Evolutionary conservation across 306 rosid genomes (phyloP).

Genomic region (Chamaecrista fasciculata): DNA sequence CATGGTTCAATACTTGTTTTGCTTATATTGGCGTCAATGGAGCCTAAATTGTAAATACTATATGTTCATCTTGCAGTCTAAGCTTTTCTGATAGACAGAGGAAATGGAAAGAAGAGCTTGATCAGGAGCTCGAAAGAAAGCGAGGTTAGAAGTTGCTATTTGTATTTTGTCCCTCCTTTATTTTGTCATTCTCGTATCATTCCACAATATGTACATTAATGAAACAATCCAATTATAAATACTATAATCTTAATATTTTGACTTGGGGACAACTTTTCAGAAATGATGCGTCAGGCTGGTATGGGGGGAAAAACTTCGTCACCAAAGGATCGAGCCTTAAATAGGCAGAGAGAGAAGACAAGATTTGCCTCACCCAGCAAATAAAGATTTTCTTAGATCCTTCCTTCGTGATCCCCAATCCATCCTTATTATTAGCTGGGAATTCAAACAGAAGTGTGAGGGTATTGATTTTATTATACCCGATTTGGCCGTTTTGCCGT

Average conservation of each 20-base stretch:
- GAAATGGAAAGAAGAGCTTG: conserved; percentile 99
- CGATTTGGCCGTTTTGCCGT: conserved; percentile 29
- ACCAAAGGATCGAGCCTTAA: conserved; percentile 77
- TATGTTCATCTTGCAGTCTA: conserved; percentile 47
- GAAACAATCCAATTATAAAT: no score
- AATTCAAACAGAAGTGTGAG: conserved; percentile 30
- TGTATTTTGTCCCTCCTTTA: background rate
- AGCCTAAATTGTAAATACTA: conserved; percentile 19
- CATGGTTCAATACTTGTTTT: conserved; percentile 22
- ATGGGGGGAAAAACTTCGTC: conserved; percentile 80
- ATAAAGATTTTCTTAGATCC: conserved; percentile 32
- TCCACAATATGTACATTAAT: no score
- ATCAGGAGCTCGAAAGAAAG: conserved; percentile 92
- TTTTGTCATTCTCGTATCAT: no score
- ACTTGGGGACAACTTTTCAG: conserved; percentile 44
- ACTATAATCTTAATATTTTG: conserved; percentile 4
- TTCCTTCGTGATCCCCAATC: conserved; percentile 15
- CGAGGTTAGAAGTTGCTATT: conserved; percentile 61
- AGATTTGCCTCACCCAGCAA: conserved; percentile 91
- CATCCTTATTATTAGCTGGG: conserved; percentile 18
- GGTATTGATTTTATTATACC: conserved; percentile 32
- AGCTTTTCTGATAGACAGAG: conserved; percentile 85
- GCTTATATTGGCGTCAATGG: conserved; percentile 16
- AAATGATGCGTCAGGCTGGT: conserved; percentile 95
- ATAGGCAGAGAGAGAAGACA: conserved; percentile 75